Base-by-base conservation (phyloP, 1,139 yeast species). In the Kodamaea sp. region DNA sequence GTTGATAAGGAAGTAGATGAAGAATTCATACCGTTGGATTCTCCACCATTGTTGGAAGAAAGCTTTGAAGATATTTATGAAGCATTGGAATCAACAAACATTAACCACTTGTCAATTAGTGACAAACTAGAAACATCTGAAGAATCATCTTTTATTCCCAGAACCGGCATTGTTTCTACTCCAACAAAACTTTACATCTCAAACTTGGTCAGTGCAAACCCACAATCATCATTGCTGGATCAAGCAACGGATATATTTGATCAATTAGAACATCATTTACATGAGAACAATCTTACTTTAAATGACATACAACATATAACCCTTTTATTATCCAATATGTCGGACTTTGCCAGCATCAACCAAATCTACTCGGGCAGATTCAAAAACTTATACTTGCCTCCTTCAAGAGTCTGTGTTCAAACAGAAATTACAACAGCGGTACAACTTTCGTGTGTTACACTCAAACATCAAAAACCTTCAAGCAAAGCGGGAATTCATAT, bases 341-440 rank as follows among this genome's bases (percentile, higher is more conserved):
- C 58, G 0, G 57, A 74, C 34, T 92, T 92, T 57, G 63, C 64
- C 1, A 57, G 49, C 5, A 73, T 90, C 15, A 92, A 92, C 53
- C 34, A 53, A 1, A 63, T 78, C 1, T 92, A 92, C 54, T 67
- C 67, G 23, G 42, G 56, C 1, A 66, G 63, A 40, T 89, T 90
- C 53, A 57, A 62, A 3, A 63, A 67, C 2, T 78, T 81, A 6
- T 69, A 76, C 35, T 56, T 70, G 15, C 97, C 97, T 1, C 97
- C 98, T 1, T 79, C 97, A 1, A 73, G 98, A 44, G 79, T 87
- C 0, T 90, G 97, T 57, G 76, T 92, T 9, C 83, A 83, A 39
- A 76, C 95, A 0, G 44, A 50, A 0, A 51, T 82, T 2, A 66
- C 81, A 1, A 35, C 45, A 1, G 51, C 59, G 5, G 54, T 83